Conservation (phyloP, 2,329 filamentous ascomycete species). For the Neonectria magnoliae region DNA sequence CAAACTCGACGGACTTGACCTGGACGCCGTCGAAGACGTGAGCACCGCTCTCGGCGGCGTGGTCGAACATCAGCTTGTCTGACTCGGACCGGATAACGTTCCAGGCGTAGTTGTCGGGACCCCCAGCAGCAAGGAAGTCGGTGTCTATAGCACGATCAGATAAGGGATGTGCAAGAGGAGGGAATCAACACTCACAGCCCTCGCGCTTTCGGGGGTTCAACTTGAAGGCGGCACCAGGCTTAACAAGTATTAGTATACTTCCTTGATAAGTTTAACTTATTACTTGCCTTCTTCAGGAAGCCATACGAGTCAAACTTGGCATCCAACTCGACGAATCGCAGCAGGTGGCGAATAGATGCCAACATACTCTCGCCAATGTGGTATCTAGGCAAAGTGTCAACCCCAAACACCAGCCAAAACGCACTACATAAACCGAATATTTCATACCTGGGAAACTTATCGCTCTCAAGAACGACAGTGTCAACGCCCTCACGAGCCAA, state of each 20-base stretch:
- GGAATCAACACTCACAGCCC: constrained; percentile 42
- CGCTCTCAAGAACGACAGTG: constrained; percentile 12
- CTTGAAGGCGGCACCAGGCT: constrained; percentile 52
- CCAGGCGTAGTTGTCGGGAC: constrained; percentile 53
- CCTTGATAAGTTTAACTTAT: background rate
- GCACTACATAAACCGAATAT: too few relatives aligned
- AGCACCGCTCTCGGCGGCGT: constrained; percentile 53
- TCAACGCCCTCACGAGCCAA: constrained; percentile 20
- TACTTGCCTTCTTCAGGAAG: constrained; percentile 52
- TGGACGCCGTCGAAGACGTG: constrained; percentile 53
- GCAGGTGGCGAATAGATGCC: constrained; percentile 52
- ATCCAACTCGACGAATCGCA: constrained; percentile 56
- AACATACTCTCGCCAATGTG: constrained; percentile 53
- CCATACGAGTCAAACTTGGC: constrained; percentile 51
- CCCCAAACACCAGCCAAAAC: background rate
- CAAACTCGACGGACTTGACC: constrained; percentile 48
- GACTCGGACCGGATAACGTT: constrained; percentile 59
- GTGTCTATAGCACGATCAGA: constrained; percentile 42
- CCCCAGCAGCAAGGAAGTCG: constrained; percentile 54
- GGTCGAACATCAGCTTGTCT: constrained; percentile 56
- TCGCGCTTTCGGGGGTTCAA: constrained; percentile 46
- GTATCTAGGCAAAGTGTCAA: constrained; percentile 39
- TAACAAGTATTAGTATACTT: background rate
- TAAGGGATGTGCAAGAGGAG: background rate
- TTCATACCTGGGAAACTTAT: constrained; percentile 20